phyloP scores from a whole-genome alignment of 495 filamentous ascomycete genomes.

The Lindgomyces ingoldianus region DNA sequence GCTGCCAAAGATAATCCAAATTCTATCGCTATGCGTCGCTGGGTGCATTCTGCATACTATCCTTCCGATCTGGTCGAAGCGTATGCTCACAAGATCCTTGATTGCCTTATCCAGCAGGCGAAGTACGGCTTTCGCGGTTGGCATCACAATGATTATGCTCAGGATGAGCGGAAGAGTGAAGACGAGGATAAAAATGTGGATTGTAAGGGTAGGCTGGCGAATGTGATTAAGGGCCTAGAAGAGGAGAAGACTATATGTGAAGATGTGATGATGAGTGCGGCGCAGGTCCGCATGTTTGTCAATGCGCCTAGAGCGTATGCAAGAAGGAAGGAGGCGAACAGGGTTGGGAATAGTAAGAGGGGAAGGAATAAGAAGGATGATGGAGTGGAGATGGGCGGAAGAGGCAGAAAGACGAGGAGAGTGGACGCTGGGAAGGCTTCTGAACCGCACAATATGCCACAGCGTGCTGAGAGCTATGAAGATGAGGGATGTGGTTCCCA shows the following conservation, averaged over 20 bases:
- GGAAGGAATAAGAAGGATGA: neutral
- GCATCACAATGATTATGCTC: slow-evolving; percentile 20
- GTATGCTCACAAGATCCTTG: slow-evolving; percentile 22
- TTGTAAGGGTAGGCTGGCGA: slow-evolving; percentile 18
- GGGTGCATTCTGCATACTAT: slow-evolving; percentile 19
- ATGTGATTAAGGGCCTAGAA: slow-evolving; percentile 24
- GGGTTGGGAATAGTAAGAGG: slow-evolving; percentile 26
- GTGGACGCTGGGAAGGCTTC: neutral
- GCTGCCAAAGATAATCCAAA: slow-evolving; percentile 24
- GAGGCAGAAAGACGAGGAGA: neutral
- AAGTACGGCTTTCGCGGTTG: slow-evolving; percentile 22
- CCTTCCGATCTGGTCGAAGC: slow-evolving; percentile 15
- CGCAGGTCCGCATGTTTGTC: slow-evolving; percentile 31
- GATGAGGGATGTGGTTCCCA: neutral
- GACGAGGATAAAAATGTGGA: slow-evolving; percentile 22
- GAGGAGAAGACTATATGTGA: slow-evolving; percentile 36
- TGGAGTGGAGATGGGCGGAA: neutral
- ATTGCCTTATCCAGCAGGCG: slow-evolving; percentile 20
- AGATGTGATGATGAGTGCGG: slow-evolving; percentile 29
- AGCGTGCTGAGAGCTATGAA: neutral
- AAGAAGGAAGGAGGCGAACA: slow-evolving; percentile 12
- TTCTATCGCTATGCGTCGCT: slow-evolving; percentile 27
- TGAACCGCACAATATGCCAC: no score
- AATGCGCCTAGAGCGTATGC: slow-evolving; percentile 31
- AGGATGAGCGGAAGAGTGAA: slow-evolving; percentile 27